Evolutionary conservation across 148 eudicot species (phyloP).

Genomic region (Euryodendron excelsum): DNA sequence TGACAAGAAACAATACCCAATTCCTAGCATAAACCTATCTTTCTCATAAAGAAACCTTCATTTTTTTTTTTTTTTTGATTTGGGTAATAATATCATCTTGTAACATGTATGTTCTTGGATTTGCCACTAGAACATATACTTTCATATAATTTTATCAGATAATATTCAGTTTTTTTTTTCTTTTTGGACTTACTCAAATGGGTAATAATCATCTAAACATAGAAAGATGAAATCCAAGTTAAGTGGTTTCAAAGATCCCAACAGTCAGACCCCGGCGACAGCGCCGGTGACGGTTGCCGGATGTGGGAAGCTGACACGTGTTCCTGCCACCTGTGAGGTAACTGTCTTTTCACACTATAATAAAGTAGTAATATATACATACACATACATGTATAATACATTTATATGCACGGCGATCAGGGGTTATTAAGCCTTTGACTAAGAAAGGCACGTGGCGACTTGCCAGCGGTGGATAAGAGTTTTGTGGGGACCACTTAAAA

Average conservation of each 20-base stretch:
- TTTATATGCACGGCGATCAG: not conserved
- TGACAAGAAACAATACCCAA: not conserved
- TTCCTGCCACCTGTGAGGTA: slow-evolving; percentile 23
- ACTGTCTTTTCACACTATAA: slow-evolving; percentile 1
- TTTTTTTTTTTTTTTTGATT: no score
- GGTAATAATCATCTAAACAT: slow-evolving; percentile 23
- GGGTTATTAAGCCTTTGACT: slow-evolving; percentile 11
- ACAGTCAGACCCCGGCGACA: slow-evolving; percentile 39
- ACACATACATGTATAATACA: not conserved
- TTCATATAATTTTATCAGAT: slow-evolving; percentile 5
- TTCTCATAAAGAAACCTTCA: no score
- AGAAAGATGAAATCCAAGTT: slow-evolving; percentile 19
- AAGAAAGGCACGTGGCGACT: slow-evolving; percentile 21
- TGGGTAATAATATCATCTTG: no score
- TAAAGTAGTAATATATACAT: not conserved
- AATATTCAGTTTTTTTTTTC: not conserved
- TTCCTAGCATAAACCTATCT: no score
- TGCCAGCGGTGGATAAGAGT: slow-evolving; percentile 9
- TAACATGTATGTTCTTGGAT: no score
- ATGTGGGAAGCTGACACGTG: slow-evolving; percentile 33
- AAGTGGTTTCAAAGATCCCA: slow-evolving; percentile 39
- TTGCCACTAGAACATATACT: no score
- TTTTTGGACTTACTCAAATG: slow-evolving; percentile 4
- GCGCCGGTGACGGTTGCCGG: slow-evolving; percentile 32
- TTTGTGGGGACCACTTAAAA: slow-evolving; percentile 21